Evolutionary conservation across 148 eudicot species (phyloP).

Genomic region (Persicaria maculosa): DNA sequence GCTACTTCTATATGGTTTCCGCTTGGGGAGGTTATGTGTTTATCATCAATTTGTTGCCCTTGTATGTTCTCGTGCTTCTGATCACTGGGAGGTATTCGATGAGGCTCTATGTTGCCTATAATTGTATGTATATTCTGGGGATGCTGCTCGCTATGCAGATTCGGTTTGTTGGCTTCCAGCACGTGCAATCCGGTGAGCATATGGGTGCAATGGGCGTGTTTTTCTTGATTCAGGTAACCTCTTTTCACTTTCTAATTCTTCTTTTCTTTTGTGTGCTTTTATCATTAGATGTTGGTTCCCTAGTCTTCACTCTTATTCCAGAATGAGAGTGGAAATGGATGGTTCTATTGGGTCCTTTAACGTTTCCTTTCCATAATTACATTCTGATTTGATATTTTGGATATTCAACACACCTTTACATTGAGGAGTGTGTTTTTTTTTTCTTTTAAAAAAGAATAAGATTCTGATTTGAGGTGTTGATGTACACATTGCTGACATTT

Average conservation of each 20-base stretch:
- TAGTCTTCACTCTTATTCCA: neutral
- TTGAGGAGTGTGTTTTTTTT: neutral
- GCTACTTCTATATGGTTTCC: slow-evolving; percentile 97
- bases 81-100: slow-evolving; percentile 87
- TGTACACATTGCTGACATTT: neutral
- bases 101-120: slow-evolving; percentile 93
- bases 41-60: slow-evolving; percentile 84
- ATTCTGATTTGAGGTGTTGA: neutral
- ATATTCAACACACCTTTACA: neutral
- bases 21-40: slow-evolving; percentile 99
- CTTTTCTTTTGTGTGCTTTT: neutral
- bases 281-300: neutral
- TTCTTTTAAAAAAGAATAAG: neutral
- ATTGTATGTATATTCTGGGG: slow-evolving; percentile 84
- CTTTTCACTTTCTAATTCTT: neutral
- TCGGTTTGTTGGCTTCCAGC: slow-evolving; percentile 97
- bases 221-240: slow-evolving; percentile 87
- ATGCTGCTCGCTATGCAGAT: slow-evolving; percentile 98
- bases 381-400: neutral
- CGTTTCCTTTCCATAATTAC: neutral
- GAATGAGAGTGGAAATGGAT: neutral
- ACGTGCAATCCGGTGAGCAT: slow-evolving; percentile 98
- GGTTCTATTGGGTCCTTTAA: neutral
- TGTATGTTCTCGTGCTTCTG: slow-evolving; percentile 83
- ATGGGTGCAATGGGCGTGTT: slow-evolving; percentile 99